Evolutionary conservation across 2,329 filamentous ascomycete genomes (phyloP).

Genomic region (Graphilbum sp.): DNA sequence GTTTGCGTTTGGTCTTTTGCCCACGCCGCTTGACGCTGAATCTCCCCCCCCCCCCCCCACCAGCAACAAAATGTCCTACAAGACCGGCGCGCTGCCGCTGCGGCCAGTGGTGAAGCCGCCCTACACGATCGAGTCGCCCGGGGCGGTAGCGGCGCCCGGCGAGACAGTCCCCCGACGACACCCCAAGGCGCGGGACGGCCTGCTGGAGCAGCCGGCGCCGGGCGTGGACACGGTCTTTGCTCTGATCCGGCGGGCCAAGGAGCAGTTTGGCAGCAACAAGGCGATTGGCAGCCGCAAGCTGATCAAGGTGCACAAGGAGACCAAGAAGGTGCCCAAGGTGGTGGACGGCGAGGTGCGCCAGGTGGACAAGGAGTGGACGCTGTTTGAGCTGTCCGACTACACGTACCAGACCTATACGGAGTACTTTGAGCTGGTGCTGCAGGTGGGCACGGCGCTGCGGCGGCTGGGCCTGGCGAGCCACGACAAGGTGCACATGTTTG

Average conservation of each 20-base stretch:
- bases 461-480: conserved; percentile 52
- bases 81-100: conserved; percentile 29
- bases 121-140: conserved; percentile 58
- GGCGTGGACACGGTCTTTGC: conserved; percentile 66
- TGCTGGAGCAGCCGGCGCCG: conserved; percentile 47
- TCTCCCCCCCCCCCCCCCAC: too few relatives aligned
- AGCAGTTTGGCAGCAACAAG: conserved; percentile 42
- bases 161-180: conserved; percentile 76
- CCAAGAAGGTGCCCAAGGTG: conserved; percentile 79
- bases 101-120: conserved; percentile 51
- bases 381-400: conserved; percentile 69
- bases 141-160: conserved; percentile 51
- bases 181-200: conserved; percentile 50
- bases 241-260: conserved; percentile 53
- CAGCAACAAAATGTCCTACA: conserved; percentile 4
- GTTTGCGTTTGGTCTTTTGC: too few relatives aligned
- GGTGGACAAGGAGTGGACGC: conserved; percentile 84
- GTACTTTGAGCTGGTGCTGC: conserved; percentile 53
- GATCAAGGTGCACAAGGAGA: conserved; percentile 64
- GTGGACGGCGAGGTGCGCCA: conserved; percentile 64
- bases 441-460: conserved; percentile 57
- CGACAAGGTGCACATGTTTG: conserved; percentile 67
- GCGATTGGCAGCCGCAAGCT: conserved; percentile 58
- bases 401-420: conserved; percentile 63
- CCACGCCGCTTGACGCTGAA: too few relatives aligned